These are phyloP conservation scores for Hygrophila difformis DNA, from an alignment of 257 asterid species.

Conservation along the genomic window DNA sequence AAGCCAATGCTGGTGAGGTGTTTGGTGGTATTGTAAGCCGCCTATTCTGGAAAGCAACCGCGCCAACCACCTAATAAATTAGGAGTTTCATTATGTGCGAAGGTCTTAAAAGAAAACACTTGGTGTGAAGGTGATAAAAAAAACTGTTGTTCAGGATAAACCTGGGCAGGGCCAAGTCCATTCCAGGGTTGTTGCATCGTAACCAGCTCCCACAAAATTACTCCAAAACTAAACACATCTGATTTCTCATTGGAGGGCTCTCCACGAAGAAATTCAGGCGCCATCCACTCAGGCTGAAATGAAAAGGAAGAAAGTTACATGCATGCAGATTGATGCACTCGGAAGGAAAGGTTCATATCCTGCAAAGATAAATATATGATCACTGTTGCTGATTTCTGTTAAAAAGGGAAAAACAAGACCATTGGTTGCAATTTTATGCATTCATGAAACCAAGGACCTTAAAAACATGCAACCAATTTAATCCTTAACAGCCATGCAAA, in stretches of 20 bases:
- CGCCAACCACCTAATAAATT: conserved; percentile 77
- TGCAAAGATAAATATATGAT: conserved; percentile 20
- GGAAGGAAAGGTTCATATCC: conserved; percentile 17
- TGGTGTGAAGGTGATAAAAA: too few relatives aligned
- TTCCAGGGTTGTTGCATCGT: conserved; percentile 96
- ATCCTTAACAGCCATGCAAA: too few relatives aligned
- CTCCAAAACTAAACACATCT: conserved; percentile 89
- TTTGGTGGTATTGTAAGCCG: conserved; percentile 70
- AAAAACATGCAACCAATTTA: too few relatives aligned
- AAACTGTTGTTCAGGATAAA: too few relatives aligned
- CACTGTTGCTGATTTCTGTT: conserved; percentile 4
- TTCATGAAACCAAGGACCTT: background rate
- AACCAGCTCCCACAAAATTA: conserved; percentile 87
- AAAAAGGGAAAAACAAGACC: background rate
- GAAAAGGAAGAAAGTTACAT: conserved; percentile 29
- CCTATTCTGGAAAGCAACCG: conserved; percentile 92
- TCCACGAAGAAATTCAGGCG: conserved; percentile 96
- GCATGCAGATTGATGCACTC: conserved; percentile 20
- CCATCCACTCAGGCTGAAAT: conserved; percentile 99
- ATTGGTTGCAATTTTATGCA: background rate
- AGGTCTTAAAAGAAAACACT: too few relatives aligned
- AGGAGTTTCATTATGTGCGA: too few relatives aligned
- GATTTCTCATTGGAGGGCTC: conserved; percentile 97
- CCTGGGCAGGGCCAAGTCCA: conserved; percentile 97
- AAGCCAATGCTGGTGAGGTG: conserved; percentile 54